Base-by-base conservation (phyloP, 495 filamentous ascomycete genomes). In the Aspergillus funiculosus region DNA sequence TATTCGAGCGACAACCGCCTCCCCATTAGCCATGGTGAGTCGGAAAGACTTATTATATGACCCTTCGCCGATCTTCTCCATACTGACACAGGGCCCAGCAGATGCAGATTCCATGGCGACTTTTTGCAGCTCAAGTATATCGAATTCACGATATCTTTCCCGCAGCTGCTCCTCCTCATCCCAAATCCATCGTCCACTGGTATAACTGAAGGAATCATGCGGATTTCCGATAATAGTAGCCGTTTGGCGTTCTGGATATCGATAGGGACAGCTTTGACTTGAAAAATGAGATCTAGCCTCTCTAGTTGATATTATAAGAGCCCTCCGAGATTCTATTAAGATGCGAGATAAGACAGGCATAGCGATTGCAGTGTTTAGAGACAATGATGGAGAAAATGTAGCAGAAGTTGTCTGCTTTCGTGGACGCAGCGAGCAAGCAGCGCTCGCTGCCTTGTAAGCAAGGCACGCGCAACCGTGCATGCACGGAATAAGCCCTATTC, bases 11-110 rank as follows among this genome's bases (percentile, higher is more conserved):
- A 70, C 57, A 38, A 65, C 41, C 8, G 43, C 27, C 44, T 29
- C 49, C 29, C 41, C 63, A 48, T 67, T 63, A 42, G 61, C 53
- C 46, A 59, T 58, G 10, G 45, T 48, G 29, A 72, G 61, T 13
- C 63, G 42, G 49, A 71, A 69, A 19, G 59, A 51, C 50, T 63
- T 61, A 41, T 69, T 69, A 42, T 56, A 69, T 7, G 51, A 57
- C 5, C 67, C 64, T 60, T 69, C 69, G 1, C 34, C 59, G 32
- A 62, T n/a, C 43, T 64, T 64, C 14, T 50, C 38, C 13, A 66
- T 58, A 21, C 17, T n/a, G 14, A 41, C 52, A 17, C 47, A 56
- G 19, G 48, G 37, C 6, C 46, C 39, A 7, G 57, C 42, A 5
- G 32, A 39, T 14, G 44, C 43, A 10, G 44, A 39, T 8, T 31